Percentiles rank a stretch among this genome's conserved stretches.
Evolutionary conservation across 2,329 filamentous ascomycete species (phyloP).

Genomic region (Arthrobotrys iridis): DNA sequence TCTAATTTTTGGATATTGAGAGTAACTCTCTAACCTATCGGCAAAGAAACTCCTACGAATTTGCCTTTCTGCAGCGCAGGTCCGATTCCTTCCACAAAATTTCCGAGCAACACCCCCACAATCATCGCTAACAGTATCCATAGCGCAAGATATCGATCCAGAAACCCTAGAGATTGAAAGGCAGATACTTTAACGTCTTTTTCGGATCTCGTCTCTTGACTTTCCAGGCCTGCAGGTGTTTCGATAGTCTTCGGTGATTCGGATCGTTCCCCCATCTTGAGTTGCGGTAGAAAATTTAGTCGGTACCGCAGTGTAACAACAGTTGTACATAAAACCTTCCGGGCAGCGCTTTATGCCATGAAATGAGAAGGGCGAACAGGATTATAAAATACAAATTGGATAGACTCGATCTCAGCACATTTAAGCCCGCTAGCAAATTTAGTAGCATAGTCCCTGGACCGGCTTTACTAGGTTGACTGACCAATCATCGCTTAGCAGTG

Average conservation of each 20-base stretch:
- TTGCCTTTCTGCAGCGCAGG: constrained; percentile 74
- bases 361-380: too few relatives aligned
- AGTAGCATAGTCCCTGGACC: too few relatives aligned
- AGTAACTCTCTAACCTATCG: constrained; percentile 66
- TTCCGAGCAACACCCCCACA: constrained; percentile 78
- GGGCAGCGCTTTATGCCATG: too few relatives aligned
- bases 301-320: too few relatives aligned
- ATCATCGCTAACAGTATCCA: constrained; percentile 85
- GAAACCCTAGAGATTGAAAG: constrained; percentile 68
- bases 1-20: neutral
- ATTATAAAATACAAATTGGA: too few relatives aligned
- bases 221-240: neutral
- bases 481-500: neutral
- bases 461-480: too few relatives aligned
- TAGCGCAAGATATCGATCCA: constrained; percentile 73
- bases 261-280: neutral
- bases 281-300: neutral
- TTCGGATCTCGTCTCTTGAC: neutral
- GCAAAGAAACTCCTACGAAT: constrained; percentile 76
- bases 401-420: too few relatives aligned
- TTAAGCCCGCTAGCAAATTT: too few relatives aligned
- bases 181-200: constrained; percentile 59
- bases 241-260: neutral
- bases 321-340: too few relatives aligned
- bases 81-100: constrained; percentile 74